Conservation (phyloP, 345 rosid genomes). For the Euphorbia lathyris region DNA sequence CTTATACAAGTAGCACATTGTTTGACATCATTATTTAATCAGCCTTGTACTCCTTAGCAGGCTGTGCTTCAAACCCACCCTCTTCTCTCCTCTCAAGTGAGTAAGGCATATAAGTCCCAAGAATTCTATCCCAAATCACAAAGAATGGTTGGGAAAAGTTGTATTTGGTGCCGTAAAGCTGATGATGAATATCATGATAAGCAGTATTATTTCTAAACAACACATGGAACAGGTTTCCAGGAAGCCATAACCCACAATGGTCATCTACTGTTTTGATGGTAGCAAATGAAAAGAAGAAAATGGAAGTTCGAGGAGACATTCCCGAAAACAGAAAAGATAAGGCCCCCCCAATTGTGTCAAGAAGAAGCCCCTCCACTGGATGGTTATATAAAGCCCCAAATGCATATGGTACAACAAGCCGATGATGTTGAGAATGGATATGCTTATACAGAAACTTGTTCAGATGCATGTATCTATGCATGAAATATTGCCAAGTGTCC, state of each 20-base stretch:
- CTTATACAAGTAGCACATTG: not conserved
- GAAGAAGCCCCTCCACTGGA: conserved; percentile 56
- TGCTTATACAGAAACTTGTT: conserved; percentile 59
- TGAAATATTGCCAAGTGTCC: conserved; percentile 69
- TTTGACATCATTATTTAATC: not conserved
- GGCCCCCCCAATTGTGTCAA: conserved; percentile 65
- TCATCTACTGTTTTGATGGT: conserved; percentile 59
- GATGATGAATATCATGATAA: conserved; percentile 74
- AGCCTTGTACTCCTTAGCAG: conserved; percentile 17
- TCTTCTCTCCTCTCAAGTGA: conserved; percentile 42
- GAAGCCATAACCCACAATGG: conserved; percentile 61
- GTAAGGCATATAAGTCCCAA: conserved; percentile 66
- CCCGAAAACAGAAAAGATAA: conserved; percentile 59
- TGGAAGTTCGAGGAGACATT: conserved; percentile 55
- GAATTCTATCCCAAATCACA: conserved; percentile 59
- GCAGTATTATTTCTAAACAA: conserved; percentile 61
- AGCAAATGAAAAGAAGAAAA: conserved; percentile 54
- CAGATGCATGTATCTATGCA: conserved; percentile 61
- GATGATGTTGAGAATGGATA: conserved; percentile 62
- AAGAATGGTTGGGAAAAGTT: conserved; percentile 77
- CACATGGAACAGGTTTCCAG: conserved; percentile 57
- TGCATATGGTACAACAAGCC: conserved; percentile 58
- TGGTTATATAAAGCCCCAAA: conserved; percentile 65
- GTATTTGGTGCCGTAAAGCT: conserved; percentile 54
- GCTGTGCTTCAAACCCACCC: conserved; percentile 60